Conservation (phyloP, 1,139 yeast genomes). For the Nematodospora anomalae region DNA sequence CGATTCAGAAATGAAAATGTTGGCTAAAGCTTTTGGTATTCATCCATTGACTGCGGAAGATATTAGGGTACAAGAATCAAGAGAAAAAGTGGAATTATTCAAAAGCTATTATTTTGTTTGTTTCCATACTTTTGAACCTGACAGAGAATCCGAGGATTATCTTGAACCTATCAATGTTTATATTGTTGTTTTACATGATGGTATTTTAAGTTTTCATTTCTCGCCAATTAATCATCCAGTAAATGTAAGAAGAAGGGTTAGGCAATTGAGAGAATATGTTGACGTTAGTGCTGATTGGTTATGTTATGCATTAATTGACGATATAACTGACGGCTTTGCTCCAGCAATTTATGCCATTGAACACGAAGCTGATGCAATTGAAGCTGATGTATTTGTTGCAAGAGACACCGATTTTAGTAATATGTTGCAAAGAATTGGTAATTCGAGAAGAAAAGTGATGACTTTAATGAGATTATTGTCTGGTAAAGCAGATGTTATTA, state of each 20-base stretch:
- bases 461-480: slow-evolving; percentile 80
- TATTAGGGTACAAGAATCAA: slow-evolving; percentile 78
- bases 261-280: slow-evolving; percentile 84
- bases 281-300: slow-evolving; percentile 88
- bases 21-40: slow-evolving; percentile 72
- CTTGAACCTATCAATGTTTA: slow-evolving; percentile 85
- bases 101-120: slow-evolving; percentile 73
- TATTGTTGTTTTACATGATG: slow-evolving; percentile 82
- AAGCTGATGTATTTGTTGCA: slow-evolving; percentile 56
- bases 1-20: slow-evolving; percentile 61
- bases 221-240: slow-evolving; percentile 79
- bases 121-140: slow-evolving; percentile 77
- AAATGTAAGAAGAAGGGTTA: slow-evolving; percentile 83
- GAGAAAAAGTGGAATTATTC: slow-evolving; percentile 78
- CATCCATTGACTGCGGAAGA: slow-evolving; percentile 85
- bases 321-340: slow-evolving; percentile 88
- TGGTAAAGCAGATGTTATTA: slow-evolving; percentile 95
- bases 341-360: slow-evolving; percentile 85
- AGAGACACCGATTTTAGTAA: slow-evolving; percentile 54
- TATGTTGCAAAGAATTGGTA: slow-evolving; percentile 80
- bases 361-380: slow-evolving; percentile 86
- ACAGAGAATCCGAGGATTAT: slow-evolving; percentile 72
- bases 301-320: slow-evolving; percentile 89
- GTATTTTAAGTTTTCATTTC: slow-evolving; percentile 80
- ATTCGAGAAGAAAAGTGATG: slow-evolving; percentile 85